Percentiles rank a stretch among this genome's conserved stretches.
These are phyloP conservation scores for Melampsora americana DNA, from an alignment of 1,284 basidiomycete species.

Conservation along the genomic window DNA sequence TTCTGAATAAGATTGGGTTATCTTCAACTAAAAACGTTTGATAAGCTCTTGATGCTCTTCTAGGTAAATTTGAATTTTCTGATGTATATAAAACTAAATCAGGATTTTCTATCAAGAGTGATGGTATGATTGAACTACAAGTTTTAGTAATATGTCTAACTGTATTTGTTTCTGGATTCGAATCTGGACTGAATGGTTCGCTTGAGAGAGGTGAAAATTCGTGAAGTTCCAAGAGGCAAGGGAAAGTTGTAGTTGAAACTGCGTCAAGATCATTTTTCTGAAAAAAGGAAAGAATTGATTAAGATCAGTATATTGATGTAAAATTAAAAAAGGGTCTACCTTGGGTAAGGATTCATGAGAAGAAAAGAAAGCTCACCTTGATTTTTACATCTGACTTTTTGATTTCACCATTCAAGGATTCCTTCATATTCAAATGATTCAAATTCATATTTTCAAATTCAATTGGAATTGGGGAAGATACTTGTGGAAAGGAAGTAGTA, in stretches of 20 bases:
- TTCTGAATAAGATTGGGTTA: not conserved
- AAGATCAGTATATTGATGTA: too few species aligned
- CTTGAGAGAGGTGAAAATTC: constrained; percentile 1
- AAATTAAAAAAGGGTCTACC: too few species aligned
- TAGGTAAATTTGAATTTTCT: not conserved
- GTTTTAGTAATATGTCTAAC: not conserved
- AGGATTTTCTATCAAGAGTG: constrained; percentile 1
- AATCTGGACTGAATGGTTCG: constrained; percentile 6
- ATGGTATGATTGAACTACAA: not conserved
- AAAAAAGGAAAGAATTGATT: too few species aligned
- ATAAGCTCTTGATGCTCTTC: constrained; percentile 2
- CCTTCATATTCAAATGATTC: too few species aligned
- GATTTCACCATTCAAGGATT: too few species aligned
- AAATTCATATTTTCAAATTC: too few species aligned
- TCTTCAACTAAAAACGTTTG: constrained; percentile 1
- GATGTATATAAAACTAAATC: not conserved
- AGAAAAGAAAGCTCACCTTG: too few species aligned
- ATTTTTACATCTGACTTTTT: too few species aligned
- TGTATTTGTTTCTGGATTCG: not conserved
- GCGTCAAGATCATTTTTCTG: too few species aligned
- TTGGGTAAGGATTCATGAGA: too few species aligned
- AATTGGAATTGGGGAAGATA: too few species aligned
- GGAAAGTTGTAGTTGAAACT: not conserved
- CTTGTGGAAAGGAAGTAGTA: too few species aligned
- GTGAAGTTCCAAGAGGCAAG: not conserved